phyloP scores from a whole-genome alignment of 768 basidiomycete species.

The Phylloporus sp. region DNA sequence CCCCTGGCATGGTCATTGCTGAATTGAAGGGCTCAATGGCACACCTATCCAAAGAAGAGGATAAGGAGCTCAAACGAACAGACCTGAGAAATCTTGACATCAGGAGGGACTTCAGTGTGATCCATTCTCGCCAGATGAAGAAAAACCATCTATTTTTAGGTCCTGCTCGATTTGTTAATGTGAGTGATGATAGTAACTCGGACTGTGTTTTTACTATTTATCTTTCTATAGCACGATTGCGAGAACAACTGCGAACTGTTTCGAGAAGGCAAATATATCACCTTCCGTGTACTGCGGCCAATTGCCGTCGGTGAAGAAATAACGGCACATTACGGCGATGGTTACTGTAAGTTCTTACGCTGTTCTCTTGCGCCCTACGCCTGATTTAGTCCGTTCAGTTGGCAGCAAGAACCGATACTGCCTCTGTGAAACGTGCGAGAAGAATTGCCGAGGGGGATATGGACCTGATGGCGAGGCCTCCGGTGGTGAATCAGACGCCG shows the following conservation, averaged over 20 bases:
- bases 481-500: conserved; percentile 47
- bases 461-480: conserved; percentile 46
- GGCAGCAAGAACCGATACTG: conserved; percentile 70
- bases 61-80: conserved; percentile 80
- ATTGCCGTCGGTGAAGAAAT: conserved; percentile 83
- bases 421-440: conserved; percentile 85
- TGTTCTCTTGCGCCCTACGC: conserved; percentile 17
- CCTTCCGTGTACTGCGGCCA: conserved; percentile 76
- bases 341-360: conserved; percentile 65
- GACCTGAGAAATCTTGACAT: conserved; percentile 67
- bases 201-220: neutral
- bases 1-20: conserved; percentile 69
- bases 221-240: conserved; percentile 71
- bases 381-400: conserved; percentile 44
- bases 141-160: conserved; percentile 89
- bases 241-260: conserved; percentile 87
- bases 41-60: conserved; percentile 80
- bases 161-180: conserved; percentile 89
- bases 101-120: conserved; percentile 85
- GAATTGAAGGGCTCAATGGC: conserved; percentile 92
- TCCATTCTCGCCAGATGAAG: conserved; percentile 88
- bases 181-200: conserved; percentile 38
- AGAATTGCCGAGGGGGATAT: conserved; percentile 71
- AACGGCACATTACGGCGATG: conserved; percentile 87
- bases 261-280: conserved; percentile 85